phyloP scores from a whole-genome alignment of 139 green algal species.

The Micromonas commoda region DNA sequence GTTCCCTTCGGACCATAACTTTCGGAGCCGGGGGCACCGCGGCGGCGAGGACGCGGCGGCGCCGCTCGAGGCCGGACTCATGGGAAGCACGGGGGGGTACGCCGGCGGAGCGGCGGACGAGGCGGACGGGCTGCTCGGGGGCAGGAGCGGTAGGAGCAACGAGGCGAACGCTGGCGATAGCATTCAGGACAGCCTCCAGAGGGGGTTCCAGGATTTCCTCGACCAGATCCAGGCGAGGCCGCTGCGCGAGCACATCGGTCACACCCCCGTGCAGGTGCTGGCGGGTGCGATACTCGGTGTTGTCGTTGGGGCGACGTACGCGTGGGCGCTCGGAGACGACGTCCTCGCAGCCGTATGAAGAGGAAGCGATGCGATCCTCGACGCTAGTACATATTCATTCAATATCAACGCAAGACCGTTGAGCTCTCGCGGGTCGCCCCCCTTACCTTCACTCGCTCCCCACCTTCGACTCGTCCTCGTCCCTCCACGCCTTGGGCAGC shows the following conservation, averaged over 20 bases:
- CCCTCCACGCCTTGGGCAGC: neutral
- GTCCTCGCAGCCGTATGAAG: too few relatives aligned
- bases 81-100: too few relatives aligned
- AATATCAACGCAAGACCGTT: too few relatives aligned
- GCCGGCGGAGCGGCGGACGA: too few relatives aligned
- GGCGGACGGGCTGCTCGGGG: neutral
- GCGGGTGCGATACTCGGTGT: neutral
- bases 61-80: too few relatives aligned
- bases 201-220: constrained; percentile 59
- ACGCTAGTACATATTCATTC: too few relatives aligned
- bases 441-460: neutral
- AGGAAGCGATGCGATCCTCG: too few relatives aligned
- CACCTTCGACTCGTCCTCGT: neutral
- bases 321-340: too few relatives aligned
- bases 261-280: constrained; percentile 83
- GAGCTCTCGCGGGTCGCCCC: too few relatives aligned
- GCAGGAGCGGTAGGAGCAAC: neutral
- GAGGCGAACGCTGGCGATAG: constrained; percentile 23
- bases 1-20: neutral
- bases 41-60: too few relatives aligned
- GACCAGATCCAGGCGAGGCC: constrained; percentile 16
- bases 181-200: constrained; percentile 72
- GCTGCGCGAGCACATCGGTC: constrained; percentile 90
- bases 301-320: neutral
- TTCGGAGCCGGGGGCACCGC: too few relatives aligned